Conservation (phyloP, 139 green algal genomes). For the Coelastrella sp. region DNA sequence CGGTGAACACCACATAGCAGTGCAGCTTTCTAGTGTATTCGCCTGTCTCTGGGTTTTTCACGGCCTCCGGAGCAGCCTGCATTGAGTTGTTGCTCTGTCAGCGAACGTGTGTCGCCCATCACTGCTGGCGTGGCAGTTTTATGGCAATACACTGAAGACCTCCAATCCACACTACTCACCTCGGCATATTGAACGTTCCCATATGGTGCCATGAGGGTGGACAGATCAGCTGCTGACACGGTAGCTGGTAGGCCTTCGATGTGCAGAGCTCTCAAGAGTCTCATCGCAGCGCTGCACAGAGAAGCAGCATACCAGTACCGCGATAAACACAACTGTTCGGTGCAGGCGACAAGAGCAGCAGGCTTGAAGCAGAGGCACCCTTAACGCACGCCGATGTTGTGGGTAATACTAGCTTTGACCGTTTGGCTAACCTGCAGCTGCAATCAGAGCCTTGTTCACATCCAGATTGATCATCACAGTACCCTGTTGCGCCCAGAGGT, state of each 20-base stretch:
- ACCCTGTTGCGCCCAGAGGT: neutral
- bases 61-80: slow-evolving; percentile 44
- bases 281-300: slow-evolving; percentile 14
- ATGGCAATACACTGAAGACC: neutral
- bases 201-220: slow-evolving; percentile 41
- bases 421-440: neutral
- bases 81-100: neutral
- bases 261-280: slow-evolving; percentile 36
- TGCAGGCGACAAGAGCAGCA: neutral
- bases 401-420: neutral
- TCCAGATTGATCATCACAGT: neutral
- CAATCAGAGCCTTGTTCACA: neutral
- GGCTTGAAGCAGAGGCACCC: neutral
- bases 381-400: neutral
- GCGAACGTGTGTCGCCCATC: neutral
- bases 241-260: slow-evolving; percentile 42
- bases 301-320: neutral
- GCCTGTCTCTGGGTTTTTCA: slow-evolving; percentile 6
- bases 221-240: slow-evolving; percentile 44
- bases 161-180: neutral
- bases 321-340: neutral
- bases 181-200: slow-evolving; percentile 50
- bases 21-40: slow-evolving; percentile 35
- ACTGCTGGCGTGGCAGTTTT: neutral
- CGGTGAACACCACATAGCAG: slow-evolving; percentile 51